Base-by-base conservation (phyloP, 2,329 filamentous ascomycete species). In the Penicillium hordei region DNA sequence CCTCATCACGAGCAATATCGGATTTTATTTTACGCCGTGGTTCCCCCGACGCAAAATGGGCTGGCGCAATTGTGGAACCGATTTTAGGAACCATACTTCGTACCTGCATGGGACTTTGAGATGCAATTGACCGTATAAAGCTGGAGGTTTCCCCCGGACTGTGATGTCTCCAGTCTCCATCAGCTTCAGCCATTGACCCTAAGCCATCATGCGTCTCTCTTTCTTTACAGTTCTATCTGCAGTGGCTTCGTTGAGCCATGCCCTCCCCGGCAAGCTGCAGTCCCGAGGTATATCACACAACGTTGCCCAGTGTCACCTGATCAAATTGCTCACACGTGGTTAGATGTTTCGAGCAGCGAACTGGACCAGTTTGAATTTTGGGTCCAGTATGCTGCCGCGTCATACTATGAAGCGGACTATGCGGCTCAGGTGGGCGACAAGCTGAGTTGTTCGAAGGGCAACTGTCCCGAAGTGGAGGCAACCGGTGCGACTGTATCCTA, bases 331-430 rank as follows among this genome's bases (percentile, higher is more conserved):
- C 3, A 60, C 38, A 31, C 33, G 13, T 13, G 9, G 12, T 5
- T 36, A 65, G 63, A 65, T 50, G 42, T 65, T 9, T 21, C 60
- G 6, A 9, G 57, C 17, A 46, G 40, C n/a, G 49, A 61, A 15
- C 40, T 65, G 33, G 46, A 44, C 7, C 48, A 77, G 38, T 73
- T 82, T 12, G 61, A 72, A 13, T 77, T 81, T 61, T 80, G 78
- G 69, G 76, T 77, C 50, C 78, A 82, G 60, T 83, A 80, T 67
- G 76, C 79, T 4, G 79, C 79, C 1, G 80, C 81, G 0, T 69
- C 79, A 31, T 82, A 82, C 68, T 83, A 81, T 63, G 65, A 72
- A 4, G 63, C 62, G 38, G 81, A 81, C 69, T 81, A 80, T 65
- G 70, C 76, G 43, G 70, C 71, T 38, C 51, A 63, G 44, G 54